Base-by-base conservation (phyloP, 2,329 filamentous ascomycete species). In the Alternaria sp. region DNA sequence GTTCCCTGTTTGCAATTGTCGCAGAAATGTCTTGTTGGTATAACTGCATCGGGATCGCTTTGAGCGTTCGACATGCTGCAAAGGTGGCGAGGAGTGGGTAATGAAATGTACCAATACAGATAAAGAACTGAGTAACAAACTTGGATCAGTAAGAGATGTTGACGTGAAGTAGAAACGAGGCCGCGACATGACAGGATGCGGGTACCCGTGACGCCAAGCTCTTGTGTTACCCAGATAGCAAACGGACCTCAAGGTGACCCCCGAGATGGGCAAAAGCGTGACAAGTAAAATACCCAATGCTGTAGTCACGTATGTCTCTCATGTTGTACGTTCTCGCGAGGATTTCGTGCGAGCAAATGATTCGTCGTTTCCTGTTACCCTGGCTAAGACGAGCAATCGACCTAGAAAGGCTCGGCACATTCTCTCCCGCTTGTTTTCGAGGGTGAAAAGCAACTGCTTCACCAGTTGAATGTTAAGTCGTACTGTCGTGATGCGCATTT, bases 261-360 rank as follows among this genome's bases (percentile, higher is more conserved):
- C 8, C 32, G 3, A 40, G 36, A 17, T 17, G 36, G 4, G 36
- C 36, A 17, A 17, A 17, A 17, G 8, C n/a, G 36, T 40, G 36
- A 40, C 15, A 17, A 17, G 4, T 40, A 0, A 40, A 3, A 1
- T 40, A 40, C 36, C 3, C 5, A 10, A n/a, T 2, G 36, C 17
- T 1, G 15, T 17, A 2, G 36, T 3, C n/a, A 11, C 6, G 4
- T 0, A 40, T 17, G 0, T 40, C 36, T 17, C 15, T 15, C 9
- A 17, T 40, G 0, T 17, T 40, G 36, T 3, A 40, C 36, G 3
- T 17, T 11, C 0, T 17, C 17, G 32, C 36, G 36, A 40, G n/a
- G n/a, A n/a, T 17, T 17, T 9, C 5, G 1, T 40, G 11, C 3
- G 36, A 40, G 36, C n/a, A 40, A 40, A 40, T n/a, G 36, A 40